Base-by-base conservation (phyloP, 306 rosid species). In the Mimosa pudica region DNA sequence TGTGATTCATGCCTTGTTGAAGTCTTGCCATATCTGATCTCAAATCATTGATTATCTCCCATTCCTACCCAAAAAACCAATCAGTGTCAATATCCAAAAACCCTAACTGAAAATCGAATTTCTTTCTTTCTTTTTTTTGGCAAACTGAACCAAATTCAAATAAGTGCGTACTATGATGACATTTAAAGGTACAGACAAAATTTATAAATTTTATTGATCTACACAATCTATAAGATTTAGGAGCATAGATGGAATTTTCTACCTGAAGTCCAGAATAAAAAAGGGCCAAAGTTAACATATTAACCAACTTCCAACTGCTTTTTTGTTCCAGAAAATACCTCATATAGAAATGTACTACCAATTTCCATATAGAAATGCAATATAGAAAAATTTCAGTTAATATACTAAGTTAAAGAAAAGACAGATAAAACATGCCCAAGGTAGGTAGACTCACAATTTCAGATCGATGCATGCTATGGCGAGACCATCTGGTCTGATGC, bases 1-100 rank as follows among this genome's bases (percentile, higher is more conserved):
- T 93, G 88, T 96, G 99, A 82, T 90, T 93, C 99, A 96, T 96
- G 82, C 99, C 98, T 85, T 96, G 99, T 85, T 96, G 99, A 86
- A 96, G 99, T 86, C 97, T 89, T 46, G 94, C 88, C 98, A 96
- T 96, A 80, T 96, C 99, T 51, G 97, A 85, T 85, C 97, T 87
- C 77, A 96, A 87, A 85, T 96, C 99, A 81, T 93, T 93, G 81
- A 93, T 77, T 81, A 93, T 91, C 90, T 96, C 99, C 99, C 99
- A 96, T 80, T 93, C 99, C 99, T 96, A 90, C 77, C 80, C 70
- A 71, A 70, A 74, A 70, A 70, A 45, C 42, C 58, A 57, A 35
- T n/a, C 51, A 36, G 45, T 32, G 77, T 62, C 76, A 80, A 44
- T 57, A 85, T 79, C 38, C 78, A 77, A 61, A 3, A 82, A 63